A percentile compares a stretch with the other conserved stretches of the same genome.
Conservation (phyloP, 2,329 filamentous ascomycete species). For the Zarea fungicola region DNA sequence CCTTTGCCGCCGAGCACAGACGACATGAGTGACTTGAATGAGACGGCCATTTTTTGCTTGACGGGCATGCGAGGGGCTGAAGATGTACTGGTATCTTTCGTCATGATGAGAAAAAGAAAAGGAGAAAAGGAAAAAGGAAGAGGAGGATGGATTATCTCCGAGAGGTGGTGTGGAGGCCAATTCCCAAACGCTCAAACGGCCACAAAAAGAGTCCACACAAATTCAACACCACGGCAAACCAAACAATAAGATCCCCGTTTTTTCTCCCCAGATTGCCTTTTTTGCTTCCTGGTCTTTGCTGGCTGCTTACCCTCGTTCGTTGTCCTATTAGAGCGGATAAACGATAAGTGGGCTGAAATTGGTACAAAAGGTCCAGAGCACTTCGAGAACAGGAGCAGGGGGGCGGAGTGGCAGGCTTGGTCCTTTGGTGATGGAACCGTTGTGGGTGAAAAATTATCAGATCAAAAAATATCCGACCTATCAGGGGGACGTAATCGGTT, state of each 20-base stretch:
- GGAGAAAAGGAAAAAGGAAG: constrained; percentile 7
- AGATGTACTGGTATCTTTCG: constrained; percentile 6
- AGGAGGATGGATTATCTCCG: constrained; percentile 3
- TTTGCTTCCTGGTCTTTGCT: not conserved
- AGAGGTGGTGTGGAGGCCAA: too few species aligned
- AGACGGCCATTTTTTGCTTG: constrained; percentile 39
- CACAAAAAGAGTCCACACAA: too few species aligned
- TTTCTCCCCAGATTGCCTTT: not conserved
- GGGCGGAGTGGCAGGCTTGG: constrained; percentile 12
- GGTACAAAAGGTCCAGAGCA: not conserved
- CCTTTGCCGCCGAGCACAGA: constrained; percentile 23
- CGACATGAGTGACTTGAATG: constrained; percentile 36
- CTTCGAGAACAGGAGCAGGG: not conserved
- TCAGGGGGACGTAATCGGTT: not conserved
- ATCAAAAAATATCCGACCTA: constrained; percentile 5
- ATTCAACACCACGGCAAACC: too few species aligned
- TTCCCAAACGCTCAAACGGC: too few species aligned
- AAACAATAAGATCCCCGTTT: too few species aligned
- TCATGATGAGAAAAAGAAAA: constrained; percentile 11
- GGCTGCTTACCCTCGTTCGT: too few species aligned
- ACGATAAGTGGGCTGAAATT: not conserved
- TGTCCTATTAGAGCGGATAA: too few species aligned
- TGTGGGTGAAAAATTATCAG: constrained; percentile 12
- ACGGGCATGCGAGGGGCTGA: constrained; percentile 24
- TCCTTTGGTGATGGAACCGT: constrained; percentile 1